These are phyloP conservation scores for Penicillium sclerotiorum DNA, from an alignment of 2,329 filamentous ascomycete species.

Conservation along the genomic window DNA sequence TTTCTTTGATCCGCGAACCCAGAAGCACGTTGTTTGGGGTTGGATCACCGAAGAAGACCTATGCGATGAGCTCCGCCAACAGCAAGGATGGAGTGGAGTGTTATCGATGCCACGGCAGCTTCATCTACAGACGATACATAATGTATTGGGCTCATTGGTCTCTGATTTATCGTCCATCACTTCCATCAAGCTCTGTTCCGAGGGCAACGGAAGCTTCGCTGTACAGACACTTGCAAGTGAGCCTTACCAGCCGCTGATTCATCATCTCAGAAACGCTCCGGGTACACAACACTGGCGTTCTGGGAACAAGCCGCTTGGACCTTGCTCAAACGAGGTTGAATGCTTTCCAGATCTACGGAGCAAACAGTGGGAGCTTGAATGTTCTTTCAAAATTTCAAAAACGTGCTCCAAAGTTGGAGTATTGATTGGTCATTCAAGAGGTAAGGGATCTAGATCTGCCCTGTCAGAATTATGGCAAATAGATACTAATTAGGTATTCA, in stretches of 20 bases:
- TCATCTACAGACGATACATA: background rate
- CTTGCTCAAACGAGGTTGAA: background rate
- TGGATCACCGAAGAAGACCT: constrained; percentile 14
- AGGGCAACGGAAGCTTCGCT: background rate
- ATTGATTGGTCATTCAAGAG: constrained; percentile 2
- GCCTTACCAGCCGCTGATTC: background rate
- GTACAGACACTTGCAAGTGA: constrained; percentile 5
- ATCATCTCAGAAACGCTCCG: background rate
- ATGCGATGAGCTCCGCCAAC: constrained; percentile 1
- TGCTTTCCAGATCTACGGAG: background rate
- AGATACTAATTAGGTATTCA: background rate
- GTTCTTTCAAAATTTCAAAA: constrained; percentile 3
- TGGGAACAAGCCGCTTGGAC: background rate
- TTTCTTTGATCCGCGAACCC: constrained; percentile 9
- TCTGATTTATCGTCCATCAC: background rate
- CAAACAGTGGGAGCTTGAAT: constrained; percentile 6
- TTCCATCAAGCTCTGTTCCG: background rate
- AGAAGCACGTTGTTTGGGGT: constrained; percentile 6
- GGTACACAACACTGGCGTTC: background rate
- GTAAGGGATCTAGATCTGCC: background rate
- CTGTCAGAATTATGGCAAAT: background rate
- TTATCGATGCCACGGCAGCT: constrained; percentile 1
- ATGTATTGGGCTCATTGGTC: background rate
- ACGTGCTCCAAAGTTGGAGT: background rate
- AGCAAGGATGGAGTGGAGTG: constrained; percentile 5